Conservation (phyloP, 257 asterid genomes). For the Scutellaria baicalensis region DNA sequence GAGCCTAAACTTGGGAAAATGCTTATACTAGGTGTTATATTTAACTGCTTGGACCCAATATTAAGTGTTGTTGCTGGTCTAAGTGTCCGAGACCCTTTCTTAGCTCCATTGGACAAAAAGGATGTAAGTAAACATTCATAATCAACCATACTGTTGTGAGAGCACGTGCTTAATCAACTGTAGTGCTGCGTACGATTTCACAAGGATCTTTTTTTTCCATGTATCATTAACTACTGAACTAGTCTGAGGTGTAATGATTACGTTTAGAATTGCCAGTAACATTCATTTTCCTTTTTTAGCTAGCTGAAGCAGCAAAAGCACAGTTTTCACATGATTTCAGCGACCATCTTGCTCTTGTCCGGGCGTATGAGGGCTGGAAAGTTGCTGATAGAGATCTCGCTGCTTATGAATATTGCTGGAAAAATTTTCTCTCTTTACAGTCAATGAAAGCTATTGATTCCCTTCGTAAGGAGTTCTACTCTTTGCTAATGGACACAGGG, state of each 20-base stretch:
- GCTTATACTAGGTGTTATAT: slow-evolving; percentile 82
- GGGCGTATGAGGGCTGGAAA: slow-evolving; percentile 91
- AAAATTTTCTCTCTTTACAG: slow-evolving; percentile 77
- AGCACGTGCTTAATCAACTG: neutral
- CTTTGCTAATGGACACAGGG: slow-evolving; percentile 76
- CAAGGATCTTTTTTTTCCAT: too few species aligned
- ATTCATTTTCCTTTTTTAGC: slow-evolving; percentile 34
- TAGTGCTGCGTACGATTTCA: neutral
- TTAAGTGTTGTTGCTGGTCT: slow-evolving; percentile 86
- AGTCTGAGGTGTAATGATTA: neutral
- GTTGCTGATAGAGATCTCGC: slow-evolving; percentile 64
- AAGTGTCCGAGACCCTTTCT: slow-evolving; percentile 91
- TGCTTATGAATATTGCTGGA: slow-evolving; percentile 89
- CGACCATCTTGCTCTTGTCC: slow-evolving; percentile 88
- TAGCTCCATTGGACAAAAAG: slow-evolving; percentile 83
- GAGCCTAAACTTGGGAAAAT: slow-evolving; percentile 98
- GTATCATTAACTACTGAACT: neutral
- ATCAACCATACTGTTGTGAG: neutral
- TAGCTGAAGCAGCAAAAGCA: slow-evolving; percentile 98
- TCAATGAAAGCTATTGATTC: slow-evolving; percentile 92
- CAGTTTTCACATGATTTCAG: slow-evolving; percentile 81
- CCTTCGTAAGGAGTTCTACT: slow-evolving; percentile 75
- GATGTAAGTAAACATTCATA: slow-evolving; percentile 56
- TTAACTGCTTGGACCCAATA: slow-evolving; percentile 91
- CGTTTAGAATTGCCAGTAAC: slow-evolving; percentile 5